A percentile compares a stretch with the other conserved stretches of the same genome.
Evolutionary conservation across 768 basidiomycete species (phyloP).

Genomic region (Cystobasidium ongulense): DNA sequence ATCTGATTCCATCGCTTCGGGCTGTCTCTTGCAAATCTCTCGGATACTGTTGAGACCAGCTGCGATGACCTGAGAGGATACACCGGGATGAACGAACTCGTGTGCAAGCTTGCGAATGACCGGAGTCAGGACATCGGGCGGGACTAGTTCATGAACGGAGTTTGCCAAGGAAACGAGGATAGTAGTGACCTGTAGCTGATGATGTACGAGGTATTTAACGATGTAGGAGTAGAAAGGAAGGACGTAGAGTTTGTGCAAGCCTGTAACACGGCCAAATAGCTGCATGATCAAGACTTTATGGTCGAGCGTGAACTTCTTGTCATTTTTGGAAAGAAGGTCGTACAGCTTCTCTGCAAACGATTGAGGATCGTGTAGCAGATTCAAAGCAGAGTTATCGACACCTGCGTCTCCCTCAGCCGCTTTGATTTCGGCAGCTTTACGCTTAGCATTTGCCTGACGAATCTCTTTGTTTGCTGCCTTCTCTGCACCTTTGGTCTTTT

Average conservation of each 20-base stretch:
- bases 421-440: constrained; percentile 46
- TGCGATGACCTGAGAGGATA: constrained; percentile 86
- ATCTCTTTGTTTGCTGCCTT: constrained; percentile 68
- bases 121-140: constrained; percentile 81
- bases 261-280: constrained; percentile 86
- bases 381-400: constrained; percentile 67
- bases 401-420: constrained; percentile 43
- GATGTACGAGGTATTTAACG: constrained; percentile 75
- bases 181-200: constrained; percentile 81
- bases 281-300: constrained; percentile 98
- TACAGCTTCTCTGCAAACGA: constrained; percentile 90
- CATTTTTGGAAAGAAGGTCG: constrained; percentile 68
- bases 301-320: constrained; percentile 90
- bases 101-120: constrained; percentile 82
- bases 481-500: constrained; percentile 75
- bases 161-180: constrained; percentile 92
- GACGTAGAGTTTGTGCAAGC: constrained; percentile 81
- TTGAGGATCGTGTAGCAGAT: constrained; percentile 89
- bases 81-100: constrained; percentile 96
- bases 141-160: constrained; percentile 87
- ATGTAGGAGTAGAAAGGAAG: constrained; percentile 94
- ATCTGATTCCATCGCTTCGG: constrained; percentile 96
- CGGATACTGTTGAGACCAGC: constrained; percentile 94
- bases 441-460: constrained; percentile 64
- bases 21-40: constrained; percentile 87